Conservation (phyloP, 73 alveolate species). For the Paramecium pentaurelia region DNA sequence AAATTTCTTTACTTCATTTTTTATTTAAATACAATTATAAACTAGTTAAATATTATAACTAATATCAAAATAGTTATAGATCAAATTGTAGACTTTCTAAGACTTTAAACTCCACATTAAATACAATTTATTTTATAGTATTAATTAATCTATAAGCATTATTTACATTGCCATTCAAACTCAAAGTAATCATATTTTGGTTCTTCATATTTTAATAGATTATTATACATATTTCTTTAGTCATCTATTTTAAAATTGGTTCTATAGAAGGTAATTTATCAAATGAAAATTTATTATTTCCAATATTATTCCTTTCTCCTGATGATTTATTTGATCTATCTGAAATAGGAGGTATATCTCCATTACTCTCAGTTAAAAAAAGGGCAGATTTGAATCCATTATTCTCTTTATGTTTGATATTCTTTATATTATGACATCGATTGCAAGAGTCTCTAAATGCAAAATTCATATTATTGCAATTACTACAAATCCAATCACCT, state of each 20-base stretch:
- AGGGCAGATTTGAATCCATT: conserved; percentile 32
- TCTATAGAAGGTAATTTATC: conserved; percentile 33
- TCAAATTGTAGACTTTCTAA: not conserved
- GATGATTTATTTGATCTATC: not conserved
- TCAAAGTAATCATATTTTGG: not conserved
- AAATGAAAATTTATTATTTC: not conserved
- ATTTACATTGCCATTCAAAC: conserved; percentile 2
- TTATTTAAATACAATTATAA: not conserved
- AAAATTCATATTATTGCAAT: conserved; percentile 66
- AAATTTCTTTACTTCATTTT: not conserved
- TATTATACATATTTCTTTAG: not conserved
- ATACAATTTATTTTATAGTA: conserved; percentile 9
- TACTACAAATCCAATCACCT: conserved; percentile 70
- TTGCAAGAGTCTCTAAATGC: conserved; percentile 66
- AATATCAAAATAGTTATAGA: not conserved
- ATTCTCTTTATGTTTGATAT: not conserved
- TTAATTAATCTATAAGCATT: not conserved
- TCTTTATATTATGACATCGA: conserved; percentile 53
- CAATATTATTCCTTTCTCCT: not conserved
- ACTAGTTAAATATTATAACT: not conserved
- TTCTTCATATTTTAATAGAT: not conserved
- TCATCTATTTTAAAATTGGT: not conserved
- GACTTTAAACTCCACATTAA: not conserved
- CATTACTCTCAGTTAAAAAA: conserved; percentile 19
- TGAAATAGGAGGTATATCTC: conserved; percentile 17